These are phyloP conservation scores for Castanopsis chinensis DNA, from an alignment of 306 rosid species.

Conservation along the genomic window DNA sequence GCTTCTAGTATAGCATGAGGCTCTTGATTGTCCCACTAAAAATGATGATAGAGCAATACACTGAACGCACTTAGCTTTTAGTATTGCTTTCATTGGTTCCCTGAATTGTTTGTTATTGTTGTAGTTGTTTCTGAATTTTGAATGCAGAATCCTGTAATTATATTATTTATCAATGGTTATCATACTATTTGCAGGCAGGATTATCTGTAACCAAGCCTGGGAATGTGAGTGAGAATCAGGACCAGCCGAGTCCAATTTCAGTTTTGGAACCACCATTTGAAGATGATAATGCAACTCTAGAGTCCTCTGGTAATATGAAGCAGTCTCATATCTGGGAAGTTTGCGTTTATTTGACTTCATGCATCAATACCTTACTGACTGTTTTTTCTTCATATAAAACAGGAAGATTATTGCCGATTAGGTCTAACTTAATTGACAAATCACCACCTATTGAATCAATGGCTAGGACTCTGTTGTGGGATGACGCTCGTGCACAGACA, in stretches of 20 bases:
- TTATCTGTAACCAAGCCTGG: slow-evolving; percentile 48
- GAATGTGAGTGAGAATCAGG: slow-evolving; percentile 52
- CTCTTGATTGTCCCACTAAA: slow-evolving; percentile 9
- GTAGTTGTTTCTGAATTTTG: background rate
- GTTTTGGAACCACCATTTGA: slow-evolving; percentile 72
- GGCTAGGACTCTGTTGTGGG: slow-evolving; percentile 80
- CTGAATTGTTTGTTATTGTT: slow-evolving; percentile 1
- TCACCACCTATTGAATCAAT: slow-evolving; percentile 95
- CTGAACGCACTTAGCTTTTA: slow-evolving; percentile 6
- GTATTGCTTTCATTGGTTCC: slow-evolving; percentile 1
- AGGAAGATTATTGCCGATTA: slow-evolving; percentile 42
- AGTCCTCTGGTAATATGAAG: slow-evolving; percentile 38
- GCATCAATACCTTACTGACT: background rate
- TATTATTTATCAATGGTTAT: slow-evolving; percentile 16
- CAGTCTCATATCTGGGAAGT: slow-evolving; percentile 7
- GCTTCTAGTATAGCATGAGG: slow-evolving; percentile 2
- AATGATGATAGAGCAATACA: slow-evolving; percentile 7
- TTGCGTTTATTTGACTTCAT: slow-evolving; percentile 1
- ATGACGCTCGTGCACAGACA: slow-evolving; percentile 54
- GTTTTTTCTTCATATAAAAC: slow-evolving; percentile 20
- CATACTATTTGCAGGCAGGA: slow-evolving; percentile 58
- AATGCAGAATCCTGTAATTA: background rate
- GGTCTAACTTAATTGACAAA: slow-evolving; percentile 88
- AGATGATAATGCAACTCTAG: slow-evolving; percentile 50
- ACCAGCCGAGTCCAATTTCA: slow-evolving; percentile 90